Evolutionary conservation across 2,329 filamentous ascomycete genomes (phyloP), one percentile per base, ranked within the genome.

Genomic region (Cladosporium sp.): DNA sequence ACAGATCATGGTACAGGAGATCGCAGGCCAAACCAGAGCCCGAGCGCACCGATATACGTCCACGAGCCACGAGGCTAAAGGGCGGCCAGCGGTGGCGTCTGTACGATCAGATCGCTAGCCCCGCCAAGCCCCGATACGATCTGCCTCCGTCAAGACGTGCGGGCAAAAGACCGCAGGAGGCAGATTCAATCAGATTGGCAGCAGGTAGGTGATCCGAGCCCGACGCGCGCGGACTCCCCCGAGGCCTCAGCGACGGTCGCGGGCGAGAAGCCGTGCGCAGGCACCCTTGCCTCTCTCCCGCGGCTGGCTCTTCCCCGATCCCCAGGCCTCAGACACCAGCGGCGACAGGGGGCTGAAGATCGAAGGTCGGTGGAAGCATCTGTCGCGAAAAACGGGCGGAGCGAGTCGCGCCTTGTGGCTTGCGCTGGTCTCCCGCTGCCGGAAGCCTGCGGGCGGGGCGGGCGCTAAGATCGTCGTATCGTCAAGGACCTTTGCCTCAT

Each of bases 391-490:
- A 13, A 14, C 14, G 7, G 34, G 43, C 43, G 43, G 43, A 31
- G 43, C 43, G 16, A 32, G 13, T 45, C n/a, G 22, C 22, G 22
- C 22, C 22, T 28, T 5, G 22, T 28, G 22, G 22, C 22, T 28
- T 28, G 22, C 22, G 22, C 31, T 35, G 43, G 16, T 22, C 13
- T 19, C 40, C 40, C 9, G 18, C 19, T 19, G 40, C 16, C 40
- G 19, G 19, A 42, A 28, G 40, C 40, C 16, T 22, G 18, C 9
- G 16, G 13, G 8, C 9, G 8, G 10, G n/a, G 8, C 16, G 10
- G 13, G 16, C 35, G 35, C 40, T 42, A 19, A 42, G 40, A 19
- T 42, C 40, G 31, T 49, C 46, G 37, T 49, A 49, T 49, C 46
- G 16, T 49, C 46, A 49, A 49, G 46, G 46, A 43, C 28, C 5